Percentiles rank a stretch among this genome's conserved stretches.
These are phyloP conservation scores for Trichophyton equinum DNA, from an alignment of 2,329 filamentous ascomycete genomes.

Conservation along the genomic window DNA sequence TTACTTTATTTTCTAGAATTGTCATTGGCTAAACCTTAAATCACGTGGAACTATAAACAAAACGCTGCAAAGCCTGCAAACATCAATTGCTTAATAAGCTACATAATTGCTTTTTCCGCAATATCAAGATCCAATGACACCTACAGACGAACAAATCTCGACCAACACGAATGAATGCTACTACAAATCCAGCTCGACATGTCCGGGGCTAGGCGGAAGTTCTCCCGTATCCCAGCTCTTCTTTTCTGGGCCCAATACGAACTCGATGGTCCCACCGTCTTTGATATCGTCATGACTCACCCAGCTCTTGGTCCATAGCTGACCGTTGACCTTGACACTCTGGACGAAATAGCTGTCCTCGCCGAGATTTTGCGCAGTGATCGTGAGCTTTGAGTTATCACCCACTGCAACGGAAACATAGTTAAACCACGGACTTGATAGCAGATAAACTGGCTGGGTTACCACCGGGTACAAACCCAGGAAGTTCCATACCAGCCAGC, in stretches of 20 bases:
- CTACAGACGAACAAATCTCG: too few relatives aligned
- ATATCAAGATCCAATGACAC: too few relatives aligned
- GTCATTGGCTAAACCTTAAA: not conserved
- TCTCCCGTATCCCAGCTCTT: slow-evolving; percentile 38
- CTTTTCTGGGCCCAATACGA: slow-evolving; percentile 29
- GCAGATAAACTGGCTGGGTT: slow-evolving; percentile 37
- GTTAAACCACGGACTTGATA: slow-evolving; percentile 36
- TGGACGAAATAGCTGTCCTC: slow-evolving; percentile 41
- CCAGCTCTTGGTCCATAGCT: slow-evolving; percentile 43
- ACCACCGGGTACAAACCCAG: slow-evolving; percentile 39
- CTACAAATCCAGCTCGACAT: slow-evolving; percentile 15
- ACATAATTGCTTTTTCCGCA: not conserved
- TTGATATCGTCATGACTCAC: slow-evolving; percentile 40
- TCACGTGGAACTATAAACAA: not conserved
- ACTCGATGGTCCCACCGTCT: slow-evolving; percentile 38
- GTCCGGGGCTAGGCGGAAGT: slow-evolving; percentile 40
- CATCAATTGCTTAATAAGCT: not conserved
- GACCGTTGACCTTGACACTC: slow-evolving; percentile 41
- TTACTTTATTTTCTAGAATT: not conserved
- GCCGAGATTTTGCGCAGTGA: slow-evolving; percentile 35
- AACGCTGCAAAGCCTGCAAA: not conserved
- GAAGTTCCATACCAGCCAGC: slow-evolving; percentile 41
- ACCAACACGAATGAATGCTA: too few relatives aligned
- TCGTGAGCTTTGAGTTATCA: slow-evolving; percentile 29
- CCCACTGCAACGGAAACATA: slow-evolving; percentile 25